Evolutionary conservation across 2,329 filamentous ascomycete species (phyloP), one percentile per base, ranked within the genome.

Genomic region (Scedosporium dehoogii): DNA sequence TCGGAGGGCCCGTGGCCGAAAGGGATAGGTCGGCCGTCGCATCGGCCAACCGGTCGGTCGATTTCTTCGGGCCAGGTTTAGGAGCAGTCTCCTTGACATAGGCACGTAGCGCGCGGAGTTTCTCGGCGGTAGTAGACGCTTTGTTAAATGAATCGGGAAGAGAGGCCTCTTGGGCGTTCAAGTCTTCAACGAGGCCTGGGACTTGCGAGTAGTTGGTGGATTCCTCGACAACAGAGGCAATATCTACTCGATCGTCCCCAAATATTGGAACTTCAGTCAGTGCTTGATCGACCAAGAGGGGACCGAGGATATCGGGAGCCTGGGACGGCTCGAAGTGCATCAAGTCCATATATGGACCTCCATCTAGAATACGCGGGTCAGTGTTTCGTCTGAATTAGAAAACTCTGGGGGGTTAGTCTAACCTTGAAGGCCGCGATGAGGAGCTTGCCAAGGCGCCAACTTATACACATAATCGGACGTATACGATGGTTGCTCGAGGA

Each of bases 251-350:
- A n/a, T 81, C 71, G 0, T 77, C 71, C 2, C 84, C 84, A 68
- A 87, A 88, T 2, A 87, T 72, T 2, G 83, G 78, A 10, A 83
- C 74, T 29, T 84, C 76, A 3, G 79, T 76, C 29, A 86, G 73
- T 1, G 78, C 78, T 62, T 81, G 75, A 63, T 85, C 80, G 3
- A 81, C 76, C 48, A 84, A 74, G 1, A 85, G 70, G 0, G 84
- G 80, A 0, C 80, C 82, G 27, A 86, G 73, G 63, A 85, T 79
- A 21, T 79, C 76, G 6, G 77, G 73, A 5, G 79, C 76, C 58
- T 86, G 81, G 0, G 73, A 69, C n/a, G 76, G 73, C 64, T 87
- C 84, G 57, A 88, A 85, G 21, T 80, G 76, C 78, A 87, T 83
- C 25, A 85, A 70, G 58, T 77, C 60, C 53, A 7, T 62, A 27